Evolutionary conservation across 495 filamentous ascomycete genomes (phyloP), one percentile per base, ranked within the genome.

Genomic region (Schizothecium vesticola): DNA sequence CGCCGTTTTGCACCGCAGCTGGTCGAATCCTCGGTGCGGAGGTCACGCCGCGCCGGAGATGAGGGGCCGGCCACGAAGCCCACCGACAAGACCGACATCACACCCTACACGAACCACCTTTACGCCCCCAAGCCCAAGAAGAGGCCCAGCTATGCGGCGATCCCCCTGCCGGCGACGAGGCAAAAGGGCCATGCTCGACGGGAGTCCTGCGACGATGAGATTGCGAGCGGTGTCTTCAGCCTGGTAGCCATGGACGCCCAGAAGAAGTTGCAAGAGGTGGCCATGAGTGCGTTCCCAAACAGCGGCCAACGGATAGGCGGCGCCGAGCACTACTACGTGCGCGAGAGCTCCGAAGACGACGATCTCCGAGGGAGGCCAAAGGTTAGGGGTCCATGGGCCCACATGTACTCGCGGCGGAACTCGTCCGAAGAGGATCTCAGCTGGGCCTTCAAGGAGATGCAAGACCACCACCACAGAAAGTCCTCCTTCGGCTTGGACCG

Each of bases 211-310:
- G 89, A 94, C 76, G 88, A 88, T 43, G 82, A 86, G 67, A 88
- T 91, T 67, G 88, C 89, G 58, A 88, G 88, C 13, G 93, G 92
- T 71, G 77, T 96, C 56, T 84, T 94, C 21, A 87, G 89, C 23
- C 79, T 96, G 63, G 91, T 92, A 23, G 90, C 90, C 55, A 86
- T 85, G 63, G 89, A 91, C 67, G 91, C 91, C 16, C 88, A 94
- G 75, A 87, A 87, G 75, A 89, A 94, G 74, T 74, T 84, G 64
- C 75, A 82, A 56, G 79, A 84, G 75, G 73, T 79, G 64, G 81
- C 80, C 71, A 78, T 84, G 76, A 79, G 80, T 59, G 81, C 81
- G 43, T 84, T 83, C 70, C 80, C 82, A 68, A 84, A 84, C 76
- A 79, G 77, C 61, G 75, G 76, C 23, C 71, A 78, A 51, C 78